These are phyloP conservation scores for Rachicladosporium sp. DNA, from an alignment of 2,329 filamentous ascomycete species.

Conservation along the genomic window DNA sequence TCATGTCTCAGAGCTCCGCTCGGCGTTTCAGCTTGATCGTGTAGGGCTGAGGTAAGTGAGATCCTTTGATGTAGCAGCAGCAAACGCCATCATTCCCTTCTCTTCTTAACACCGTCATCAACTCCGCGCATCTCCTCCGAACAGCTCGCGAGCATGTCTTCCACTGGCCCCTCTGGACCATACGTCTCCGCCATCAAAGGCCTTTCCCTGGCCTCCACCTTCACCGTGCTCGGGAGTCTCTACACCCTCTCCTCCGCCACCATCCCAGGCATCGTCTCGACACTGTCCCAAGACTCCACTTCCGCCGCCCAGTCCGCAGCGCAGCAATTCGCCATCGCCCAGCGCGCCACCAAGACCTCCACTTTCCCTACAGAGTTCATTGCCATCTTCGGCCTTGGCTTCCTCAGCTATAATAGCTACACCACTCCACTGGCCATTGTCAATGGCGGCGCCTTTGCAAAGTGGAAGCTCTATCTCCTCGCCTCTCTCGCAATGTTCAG, in stretches of 20 bases:
- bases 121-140: no score
- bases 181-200: constrained; percentile 7
- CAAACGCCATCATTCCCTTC: no score
- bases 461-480: constrained; percentile 8
- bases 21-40: no score
- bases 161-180: constrained; percentile 1
- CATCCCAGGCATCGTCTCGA: constrained; percentile 13
- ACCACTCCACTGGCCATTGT: background rate
- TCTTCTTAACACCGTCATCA: no score
- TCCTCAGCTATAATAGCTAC: constrained; percentile 6
- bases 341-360: constrained; percentile 5
- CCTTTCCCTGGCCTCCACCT: constrained; percentile 42
- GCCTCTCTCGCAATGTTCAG: constrained; percentile 7
- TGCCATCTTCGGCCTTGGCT: constrained; percentile 5
- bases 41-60: no score
- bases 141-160: constrained; percentile 1
- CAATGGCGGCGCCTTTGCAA: background rate
- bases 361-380: constrained; percentile 7
- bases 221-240: constrained; percentile 47
- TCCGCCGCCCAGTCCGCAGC: constrained; percentile 8
- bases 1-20: no score
- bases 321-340: constrained; percentile 7
- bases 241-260: constrained; percentile 44
- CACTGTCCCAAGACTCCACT: constrained; percentile 3
- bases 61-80: no score